Evolutionary conservation across 305 asterid species (phyloP), one percentile per base, ranked within the genome.

Genomic region (Fraxinus xanthoxyloides): DNA sequence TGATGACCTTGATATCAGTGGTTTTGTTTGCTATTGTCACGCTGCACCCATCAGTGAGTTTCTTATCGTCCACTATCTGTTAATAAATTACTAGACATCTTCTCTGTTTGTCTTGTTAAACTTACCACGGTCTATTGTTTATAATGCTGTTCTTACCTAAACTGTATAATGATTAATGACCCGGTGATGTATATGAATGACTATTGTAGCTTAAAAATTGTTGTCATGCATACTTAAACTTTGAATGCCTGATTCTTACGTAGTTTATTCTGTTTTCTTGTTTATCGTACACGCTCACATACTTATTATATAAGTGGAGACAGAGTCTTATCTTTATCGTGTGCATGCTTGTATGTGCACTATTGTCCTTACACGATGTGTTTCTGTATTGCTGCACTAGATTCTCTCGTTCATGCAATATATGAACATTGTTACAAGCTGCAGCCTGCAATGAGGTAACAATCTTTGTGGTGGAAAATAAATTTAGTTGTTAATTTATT

Each of bases 31-130:
- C 98, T 61, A 80, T 95, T 32, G 91, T 87, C 84, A 93, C 98
- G 8, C 85, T 95, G 87, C 98, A 95, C 82, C 98, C 98, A 69
- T 70, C 97, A 10, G 98, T 94, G 85, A 89, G 97, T 87, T 75
- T 84, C 79, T 78, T 51, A 38, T 73, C 78, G 82, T 81, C 59
- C 46, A 32, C 72, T 78, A 26, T n/a, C 63, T 40, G 17, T 65
- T 10, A 9, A 24, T 65, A 13, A 65, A 65, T 6, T 70, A 30
- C 15, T 13, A 26, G 67, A 26, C 21, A 54, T 30, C 28, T 10
- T 31, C 72, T 73, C 65, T 8, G 35, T 65, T 32, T 30, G 32
- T 74, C 63, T 56, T 76, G 35, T 43, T 10, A 5, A 65, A 30
- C 17, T 69, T 69, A 69, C 38, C 72, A 69, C 15, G 38, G 23